Conservation (phyloP, 2,329 filamentous ascomycete species). For the Tolypocladium sp. region DNA sequence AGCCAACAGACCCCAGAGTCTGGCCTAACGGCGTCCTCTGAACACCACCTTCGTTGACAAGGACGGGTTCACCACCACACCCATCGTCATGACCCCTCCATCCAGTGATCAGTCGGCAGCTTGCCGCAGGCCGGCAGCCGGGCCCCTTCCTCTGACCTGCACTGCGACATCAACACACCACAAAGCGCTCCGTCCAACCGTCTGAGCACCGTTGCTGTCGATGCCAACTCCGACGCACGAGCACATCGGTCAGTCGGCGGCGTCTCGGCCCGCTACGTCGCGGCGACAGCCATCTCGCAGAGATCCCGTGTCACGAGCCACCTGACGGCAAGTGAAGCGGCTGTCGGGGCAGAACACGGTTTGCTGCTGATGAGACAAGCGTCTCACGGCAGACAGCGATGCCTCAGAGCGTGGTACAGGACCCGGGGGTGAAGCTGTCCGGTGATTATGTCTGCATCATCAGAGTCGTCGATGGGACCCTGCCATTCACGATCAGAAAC, state of each 20-base stretch:
- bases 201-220: neutral
- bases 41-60: neutral
- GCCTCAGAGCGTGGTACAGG: neutral
- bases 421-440: neutral
- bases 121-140: neutral
- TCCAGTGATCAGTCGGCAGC: neutral
- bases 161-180: neutral
- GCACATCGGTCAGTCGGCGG: neutral
- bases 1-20: neutral
- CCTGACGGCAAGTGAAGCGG: neutral
- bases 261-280: neutral
- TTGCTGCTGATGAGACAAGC: neutral
- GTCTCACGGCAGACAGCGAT: neutral
- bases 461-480: neutral
- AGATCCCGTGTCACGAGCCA: neutral
- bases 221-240: neutral
- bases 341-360: neutral
- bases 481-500: neutral
- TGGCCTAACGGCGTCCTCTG: neutral
- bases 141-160: neutral
- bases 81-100: neutral
- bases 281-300: neutral
- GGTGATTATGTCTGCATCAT: neutral
- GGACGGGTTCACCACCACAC: neutral
- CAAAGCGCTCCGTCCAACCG: neutral